A percentile compares a stretch with the other conserved stretches of the same genome.
phyloP scores from a whole-genome alignment of 768 basidiomycete genomes.

The Termitomyces sp. region DNA sequence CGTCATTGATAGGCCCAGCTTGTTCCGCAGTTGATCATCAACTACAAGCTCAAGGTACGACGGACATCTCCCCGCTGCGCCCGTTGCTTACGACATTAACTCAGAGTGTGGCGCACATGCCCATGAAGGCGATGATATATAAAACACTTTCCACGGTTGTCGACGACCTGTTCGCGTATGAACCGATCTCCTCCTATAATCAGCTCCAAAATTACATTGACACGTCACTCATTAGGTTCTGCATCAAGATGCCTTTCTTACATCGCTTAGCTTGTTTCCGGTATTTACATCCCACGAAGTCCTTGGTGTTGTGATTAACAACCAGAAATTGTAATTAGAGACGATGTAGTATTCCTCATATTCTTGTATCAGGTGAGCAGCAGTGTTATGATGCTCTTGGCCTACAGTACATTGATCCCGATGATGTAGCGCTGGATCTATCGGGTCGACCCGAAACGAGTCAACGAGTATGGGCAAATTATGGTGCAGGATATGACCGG shows the following conservation, averaged over 20 bases:
- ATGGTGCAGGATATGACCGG: conserved; percentile 41
- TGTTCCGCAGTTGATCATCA: conserved; percentile 87
- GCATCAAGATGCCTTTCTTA: conserved; percentile 94
- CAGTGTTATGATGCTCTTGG: neutral
- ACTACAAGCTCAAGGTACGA: conserved; percentile 90
- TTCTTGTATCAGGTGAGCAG: conserved; percentile 83
- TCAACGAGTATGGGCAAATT: conserved; percentile 96
- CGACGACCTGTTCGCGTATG: conserved; percentile 90
- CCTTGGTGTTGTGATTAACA: conserved; percentile 13
- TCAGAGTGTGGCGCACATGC: conserved; percentile 95
- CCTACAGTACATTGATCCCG: conserved; percentile 12
- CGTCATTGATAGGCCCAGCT: conserved; percentile 62
- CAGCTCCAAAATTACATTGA: conserved; percentile 9
- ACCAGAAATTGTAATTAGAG: conserved; percentile 33
- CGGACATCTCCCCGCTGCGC: conserved; percentile 12
- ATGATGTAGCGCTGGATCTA: conserved; percentile 87
- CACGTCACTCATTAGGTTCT: conserved; percentile 51
- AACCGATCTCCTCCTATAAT: conserved; percentile 8
- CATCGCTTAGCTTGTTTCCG: conserved; percentile 88
- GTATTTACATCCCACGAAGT: conserved; percentile 23
- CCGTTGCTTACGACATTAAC: conserved; percentile 2
- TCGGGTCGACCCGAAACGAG: conserved; percentile 87
- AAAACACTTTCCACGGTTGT: conserved; percentile 88
- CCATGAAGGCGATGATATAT: conserved; percentile 98
- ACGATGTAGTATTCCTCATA: conserved; percentile 87